Evolutionary conservation across 1,139 yeast species (phyloP).

Genomic region (Ogataea hybrid): DNA sequence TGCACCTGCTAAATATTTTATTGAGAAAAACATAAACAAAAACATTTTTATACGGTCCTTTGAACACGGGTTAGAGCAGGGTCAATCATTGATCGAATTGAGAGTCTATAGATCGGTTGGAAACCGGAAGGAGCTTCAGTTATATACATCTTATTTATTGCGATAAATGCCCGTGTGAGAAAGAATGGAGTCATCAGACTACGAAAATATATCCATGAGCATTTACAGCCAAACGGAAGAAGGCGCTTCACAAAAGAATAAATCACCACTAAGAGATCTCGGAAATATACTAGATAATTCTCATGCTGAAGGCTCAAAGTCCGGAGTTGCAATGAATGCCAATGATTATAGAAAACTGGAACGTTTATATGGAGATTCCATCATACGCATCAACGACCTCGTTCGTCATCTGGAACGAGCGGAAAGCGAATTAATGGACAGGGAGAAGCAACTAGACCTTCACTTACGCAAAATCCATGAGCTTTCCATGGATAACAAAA

Average conservation of each 20-base stretch:
- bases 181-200: slow-evolving; percentile 21
- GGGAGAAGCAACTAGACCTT: slow-evolving; percentile 27
- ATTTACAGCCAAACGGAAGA: slow-evolving; percentile 11
- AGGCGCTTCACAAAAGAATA: not conserved
- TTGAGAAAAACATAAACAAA: slow-evolving; percentile 11
- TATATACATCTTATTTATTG: not conserved
- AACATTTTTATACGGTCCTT: not conserved
- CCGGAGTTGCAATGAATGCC: not conserved
- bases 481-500: slow-evolving; percentile 26
- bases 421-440: slow-evolving; percentile 31
- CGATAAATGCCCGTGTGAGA: slow-evolving; percentile 4
- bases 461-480: slow-evolving; percentile 29
- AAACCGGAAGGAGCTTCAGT: too few relatives aligned
- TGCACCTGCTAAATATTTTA: slow-evolving; percentile 1
- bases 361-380: slow-evolving; percentile 32
- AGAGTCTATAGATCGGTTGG: too few relatives aligned
- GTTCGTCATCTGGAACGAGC: slow-evolving; percentile 33
- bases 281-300: slow-evolving; percentile 9
- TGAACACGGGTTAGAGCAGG: not conserved
- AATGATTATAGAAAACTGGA: slow-evolving; percentile 25
- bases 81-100: too few relatives aligned
- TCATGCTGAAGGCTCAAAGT: not conserved
- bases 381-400: slow-evolving; percentile 29
- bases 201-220: slow-evolving; percentile 17
- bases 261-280: slow-evolving; percentile 16